Percentiles rank a stretch among this genome's conserved stretches.
These are phyloP conservation scores for Darksidea phi DNA, from an alignment of 495 filamentous ascomycete genomes.

Conservation along the genomic window DNA sequence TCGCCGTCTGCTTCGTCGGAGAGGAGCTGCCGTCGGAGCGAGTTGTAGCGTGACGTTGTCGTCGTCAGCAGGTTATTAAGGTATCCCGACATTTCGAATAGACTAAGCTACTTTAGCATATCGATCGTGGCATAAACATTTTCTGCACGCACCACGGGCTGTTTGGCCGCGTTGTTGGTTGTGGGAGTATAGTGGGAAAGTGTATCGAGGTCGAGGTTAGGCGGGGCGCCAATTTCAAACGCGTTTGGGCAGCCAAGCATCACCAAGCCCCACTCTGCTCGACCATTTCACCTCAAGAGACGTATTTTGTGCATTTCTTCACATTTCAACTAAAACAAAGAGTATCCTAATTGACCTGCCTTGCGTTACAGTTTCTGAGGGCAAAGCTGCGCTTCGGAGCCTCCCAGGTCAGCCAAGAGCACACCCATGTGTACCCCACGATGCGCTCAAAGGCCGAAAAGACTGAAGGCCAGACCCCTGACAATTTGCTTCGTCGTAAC, in stretches of 20 bases:
- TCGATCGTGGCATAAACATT: background rate
- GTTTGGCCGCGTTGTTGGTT: too few relatives aligned
- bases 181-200: too few relatives aligned
- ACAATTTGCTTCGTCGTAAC: background rate
- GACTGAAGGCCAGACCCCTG: background rate
- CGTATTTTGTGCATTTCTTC: too few relatives aligned
- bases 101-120: background rate
- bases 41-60: conserved; percentile 75
- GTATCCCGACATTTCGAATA: conserved; percentile 70
- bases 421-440: background rate
- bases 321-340: too few relatives aligned
- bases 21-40: conserved; percentile 75
- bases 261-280: too few relatives aligned
- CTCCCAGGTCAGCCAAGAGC: background rate
- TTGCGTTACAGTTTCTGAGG: background rate
- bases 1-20: conserved; percentile 80
- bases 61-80: conserved; percentile 75
- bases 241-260: too few relatives aligned
- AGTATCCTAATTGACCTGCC: background rate
- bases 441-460: background rate
- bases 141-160: too few relatives aligned
- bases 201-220: too few relatives aligned
- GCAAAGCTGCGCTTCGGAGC: background rate
- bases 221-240: too few relatives aligned
- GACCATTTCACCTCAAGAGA: too few relatives aligned